phyloP scores from a whole-genome alignment of 805 yeast genomes.

The Nakazawaea molendinolei region DNA sequence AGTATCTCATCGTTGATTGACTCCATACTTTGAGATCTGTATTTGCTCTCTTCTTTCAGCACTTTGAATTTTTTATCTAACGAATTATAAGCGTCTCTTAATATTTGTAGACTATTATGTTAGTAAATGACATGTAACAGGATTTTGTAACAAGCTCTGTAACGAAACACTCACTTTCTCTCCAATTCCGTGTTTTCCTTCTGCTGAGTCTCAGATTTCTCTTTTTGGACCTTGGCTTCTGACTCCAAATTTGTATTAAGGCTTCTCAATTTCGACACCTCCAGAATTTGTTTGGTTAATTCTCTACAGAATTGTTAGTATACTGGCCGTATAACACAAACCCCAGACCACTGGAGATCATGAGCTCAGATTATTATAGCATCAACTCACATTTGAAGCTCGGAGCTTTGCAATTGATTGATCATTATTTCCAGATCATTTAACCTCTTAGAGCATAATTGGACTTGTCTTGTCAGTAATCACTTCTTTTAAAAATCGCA shows the following conservation, averaged over 20 bases:
- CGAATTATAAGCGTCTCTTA: conserved; percentile 20
- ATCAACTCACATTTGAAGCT: conserved; percentile 11
- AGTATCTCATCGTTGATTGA: conserved; percentile 44
- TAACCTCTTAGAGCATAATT: no score
- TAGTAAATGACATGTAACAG: neutral
- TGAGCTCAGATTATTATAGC: no score
- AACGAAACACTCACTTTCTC: conserved; percentile 5
- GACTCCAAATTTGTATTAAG: neutral
- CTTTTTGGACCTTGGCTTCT: neutral
- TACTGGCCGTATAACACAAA: neutral
- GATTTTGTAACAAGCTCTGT: neutral
- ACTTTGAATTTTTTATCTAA: conserved; percentile 16
- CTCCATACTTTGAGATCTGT: conserved; percentile 40
- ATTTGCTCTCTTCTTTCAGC: conserved; percentile 24
- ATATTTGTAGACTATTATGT: conserved; percentile 10
- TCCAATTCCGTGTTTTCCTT: conserved; percentile 1
- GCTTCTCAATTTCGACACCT: neutral
- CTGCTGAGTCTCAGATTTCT: neutral
- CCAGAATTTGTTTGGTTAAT: conserved; percentile 3
- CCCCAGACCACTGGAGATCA: no score
- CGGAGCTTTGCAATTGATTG: conserved; percentile 7
- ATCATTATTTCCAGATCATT: conserved; percentile 1
- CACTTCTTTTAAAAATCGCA: neutral
- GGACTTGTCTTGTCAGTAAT: no score
- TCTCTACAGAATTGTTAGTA: conserved; percentile 5